Evolutionary conservation across 805 yeast genomes (phyloP), one percentile per base, ranked within the genome.

Genomic region (Isabelozyma heimii): DNA sequence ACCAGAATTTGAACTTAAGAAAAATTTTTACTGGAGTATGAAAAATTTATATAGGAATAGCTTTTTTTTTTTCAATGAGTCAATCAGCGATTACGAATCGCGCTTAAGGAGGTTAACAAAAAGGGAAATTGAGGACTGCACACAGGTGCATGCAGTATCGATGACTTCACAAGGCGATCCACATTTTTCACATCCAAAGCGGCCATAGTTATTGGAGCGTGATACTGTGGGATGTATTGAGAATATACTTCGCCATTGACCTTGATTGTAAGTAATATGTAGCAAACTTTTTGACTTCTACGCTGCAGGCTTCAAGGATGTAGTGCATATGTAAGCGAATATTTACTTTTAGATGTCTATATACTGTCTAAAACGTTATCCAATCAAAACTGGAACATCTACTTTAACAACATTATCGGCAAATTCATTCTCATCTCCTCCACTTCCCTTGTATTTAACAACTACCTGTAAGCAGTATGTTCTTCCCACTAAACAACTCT

Each of bases 401-500:
- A 66, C 56, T 38, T 52, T 64, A 26, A 69, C 63, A 8, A 57
- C 53, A 52, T 69, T 69, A 40, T 66, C 70, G 10, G 62, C 63
- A 50, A 58, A 59, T 42, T 67, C 72, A 40, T 59, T 55, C 46
- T 67, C 62, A 14, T 73, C 78, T 17, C 64, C 65, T 8, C 66
- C 66, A n/a, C 64, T 58, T 3, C 76, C 77, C 47, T 67, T 69
- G 48, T 75, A 78, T 49, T 68, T 75, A 26, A 80, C 73, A 27
- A 62, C 58, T 1, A 81, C 72, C 48, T 82, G 77, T 46, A 83
- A 63, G 50, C 79, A 72, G 60, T 85, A 84, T 14, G 77, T 62
- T 58, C 90, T 72, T 4, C 84, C 77, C n/a, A 83, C 70, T 47
- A 81, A 64, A 62, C 90, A 85, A 44, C 76, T 77, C 55, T 84